Evolutionary conservation across 202 grass and related monocot species (phyloP).

Genomic region (Schoenoplectus triqueter): DNA sequence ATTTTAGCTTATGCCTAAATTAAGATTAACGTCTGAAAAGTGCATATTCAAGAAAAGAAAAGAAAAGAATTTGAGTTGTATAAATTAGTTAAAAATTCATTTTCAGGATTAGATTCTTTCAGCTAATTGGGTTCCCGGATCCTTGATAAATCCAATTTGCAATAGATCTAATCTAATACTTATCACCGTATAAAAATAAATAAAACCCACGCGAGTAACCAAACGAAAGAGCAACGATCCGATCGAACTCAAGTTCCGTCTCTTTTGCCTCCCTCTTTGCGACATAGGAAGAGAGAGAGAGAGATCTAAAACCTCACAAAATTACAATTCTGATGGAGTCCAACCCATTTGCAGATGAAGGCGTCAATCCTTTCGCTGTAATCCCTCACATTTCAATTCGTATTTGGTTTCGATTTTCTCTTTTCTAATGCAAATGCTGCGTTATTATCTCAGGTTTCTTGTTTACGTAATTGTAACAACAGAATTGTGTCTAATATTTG

Average conservation of each 20-base stretch:
- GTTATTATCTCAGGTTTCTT: neutral
- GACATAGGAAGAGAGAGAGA: constrained; percentile 31
- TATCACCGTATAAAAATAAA: no score
- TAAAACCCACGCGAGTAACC: neutral
- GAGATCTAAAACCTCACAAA: constrained; percentile 39
- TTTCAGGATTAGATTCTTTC: neutral
- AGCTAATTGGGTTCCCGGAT: neutral
- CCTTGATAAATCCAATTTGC: constrained; percentile 13
- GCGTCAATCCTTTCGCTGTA: constrained; percentile 77
- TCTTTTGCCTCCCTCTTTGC: constrained; percentile 24
- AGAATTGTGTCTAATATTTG: neutral
- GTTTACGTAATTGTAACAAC: neutral
- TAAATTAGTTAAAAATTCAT: neutral
- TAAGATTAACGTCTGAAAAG: neutral
- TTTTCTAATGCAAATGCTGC: neutral
- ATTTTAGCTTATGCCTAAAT: constrained; percentile 12
- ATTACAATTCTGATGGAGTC: constrained; percentile 49
- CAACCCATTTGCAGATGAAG: constrained; percentile 59
- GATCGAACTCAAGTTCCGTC: constrained; percentile 30
- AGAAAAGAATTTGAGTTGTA: neutral
- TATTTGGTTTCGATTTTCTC: constrained; percentile 23
- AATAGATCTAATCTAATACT: neutral
- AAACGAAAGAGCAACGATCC: neutral
- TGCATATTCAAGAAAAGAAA: constrained; percentile 17
- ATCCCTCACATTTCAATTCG: neutral